Evolutionary conservation across 768 basidiomycete genomes (phyloP).

Genomic region (Tubosaeta sp.): DNA sequence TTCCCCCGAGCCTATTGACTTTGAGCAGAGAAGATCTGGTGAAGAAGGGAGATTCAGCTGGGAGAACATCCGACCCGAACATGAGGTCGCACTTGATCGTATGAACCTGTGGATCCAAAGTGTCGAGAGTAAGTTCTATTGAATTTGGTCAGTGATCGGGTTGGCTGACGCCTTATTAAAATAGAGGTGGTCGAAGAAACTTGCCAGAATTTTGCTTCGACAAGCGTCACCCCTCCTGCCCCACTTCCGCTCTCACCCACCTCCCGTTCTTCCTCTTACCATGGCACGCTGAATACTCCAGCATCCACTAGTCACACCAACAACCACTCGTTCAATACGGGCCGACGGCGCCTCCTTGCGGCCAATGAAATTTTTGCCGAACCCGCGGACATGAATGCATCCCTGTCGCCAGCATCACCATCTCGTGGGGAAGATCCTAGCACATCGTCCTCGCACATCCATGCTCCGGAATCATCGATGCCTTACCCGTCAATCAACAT

Average conservation of each 20-base stretch:
- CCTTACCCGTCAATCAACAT: conserved; percentile 17
- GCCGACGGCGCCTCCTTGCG: conserved; percentile 49
- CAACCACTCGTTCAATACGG: conserved; percentile 5
- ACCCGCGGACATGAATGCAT: conserved; percentile 10
- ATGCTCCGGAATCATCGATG: conserved; percentile 17
- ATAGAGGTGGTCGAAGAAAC: conserved; percentile 81
- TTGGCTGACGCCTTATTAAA: conserved; percentile 3
- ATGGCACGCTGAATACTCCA: conserved; percentile 29
- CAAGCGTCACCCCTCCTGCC: conserved; percentile 45
- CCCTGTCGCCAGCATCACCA: conserved; percentile 20
- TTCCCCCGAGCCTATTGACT: conserved; percentile 30
- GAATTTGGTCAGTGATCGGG: not conserved
- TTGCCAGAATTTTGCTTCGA: conserved; percentile 65
- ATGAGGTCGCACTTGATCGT: conserved; percentile 45
- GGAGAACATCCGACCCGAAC: conserved; percentile 32
- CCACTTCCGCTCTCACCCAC: conserved; percentile 61
- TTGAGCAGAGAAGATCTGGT: conserved; percentile 30
- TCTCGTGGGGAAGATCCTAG: conserved; percentile 12
- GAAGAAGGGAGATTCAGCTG: conserved; percentile 33
- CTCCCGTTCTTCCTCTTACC: conserved; percentile 44
- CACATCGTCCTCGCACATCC: conserved; percentile 21
- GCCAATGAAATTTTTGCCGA: conserved; percentile 69
- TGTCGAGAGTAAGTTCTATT: conserved; percentile 64
- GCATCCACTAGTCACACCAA: conserved; percentile 19
- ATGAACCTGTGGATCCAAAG: conserved; percentile 81